These are phyloP conservation scores for Blastocladiella emersonii DNA, from an alignment of 371 early-diverging fungal species.

Conservation along the genomic window DNA sequence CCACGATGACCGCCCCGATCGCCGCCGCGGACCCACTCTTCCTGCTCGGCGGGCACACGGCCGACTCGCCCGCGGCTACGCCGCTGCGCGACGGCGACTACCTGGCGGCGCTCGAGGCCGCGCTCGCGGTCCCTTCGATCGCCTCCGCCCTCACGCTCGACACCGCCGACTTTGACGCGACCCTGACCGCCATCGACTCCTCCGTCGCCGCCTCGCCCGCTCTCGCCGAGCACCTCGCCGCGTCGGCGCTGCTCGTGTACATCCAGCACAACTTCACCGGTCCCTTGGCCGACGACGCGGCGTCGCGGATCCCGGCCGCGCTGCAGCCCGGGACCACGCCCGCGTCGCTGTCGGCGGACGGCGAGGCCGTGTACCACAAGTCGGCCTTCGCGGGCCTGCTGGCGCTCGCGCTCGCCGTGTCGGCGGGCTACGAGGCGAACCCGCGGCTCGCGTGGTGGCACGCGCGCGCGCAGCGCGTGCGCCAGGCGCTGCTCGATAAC, in stretches of 20 bases:
- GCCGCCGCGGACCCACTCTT: too few species aligned
- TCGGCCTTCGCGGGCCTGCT: constrained; percentile 53
- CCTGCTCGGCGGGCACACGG: too few species aligned
- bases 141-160: too few species aligned
- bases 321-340: constrained; percentile 11
- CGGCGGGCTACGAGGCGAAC: constrained; percentile 13
- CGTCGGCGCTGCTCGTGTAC: constrained; percentile 44
- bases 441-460: constrained; percentile 54
- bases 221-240: constrained; percentile 16
- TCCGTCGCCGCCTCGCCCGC: background rate
- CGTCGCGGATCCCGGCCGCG: constrained; percentile 20
- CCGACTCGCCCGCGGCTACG: too few species aligned
- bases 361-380: constrained; percentile 73
- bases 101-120: background rate
- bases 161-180: background rate
- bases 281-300: constrained; percentile 20
- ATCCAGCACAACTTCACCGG: constrained; percentile 57
- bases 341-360: constrained; percentile 62
- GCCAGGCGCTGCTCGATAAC: constrained; percentile 76
- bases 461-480: constrained; percentile 51
- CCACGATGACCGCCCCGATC: too few species aligned
- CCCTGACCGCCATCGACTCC: background rate
- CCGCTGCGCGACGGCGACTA: background rate
- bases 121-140: background rate
- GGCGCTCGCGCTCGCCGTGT: constrained; percentile 30